phyloP scores from a whole-genome alignment of 805 yeast species.

The Starmerella bombi region DNA sequence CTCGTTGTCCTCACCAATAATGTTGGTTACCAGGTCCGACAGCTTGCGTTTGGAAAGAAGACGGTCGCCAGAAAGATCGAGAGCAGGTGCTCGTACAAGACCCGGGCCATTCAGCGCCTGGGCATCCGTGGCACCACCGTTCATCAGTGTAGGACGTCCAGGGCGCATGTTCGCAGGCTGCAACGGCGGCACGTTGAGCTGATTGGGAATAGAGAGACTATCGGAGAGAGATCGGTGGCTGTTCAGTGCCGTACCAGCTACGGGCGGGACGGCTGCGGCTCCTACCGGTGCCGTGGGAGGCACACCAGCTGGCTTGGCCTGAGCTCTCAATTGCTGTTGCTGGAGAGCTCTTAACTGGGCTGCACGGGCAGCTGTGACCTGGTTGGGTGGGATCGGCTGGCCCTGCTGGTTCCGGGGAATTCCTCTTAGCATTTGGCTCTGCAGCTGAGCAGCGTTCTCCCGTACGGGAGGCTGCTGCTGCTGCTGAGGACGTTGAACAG shows the following conservation, averaged over 20 bases:
- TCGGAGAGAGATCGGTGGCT: slow-evolving; percentile 6
- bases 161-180: slow-evolving; percentile 52
- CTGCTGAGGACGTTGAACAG: background rate
- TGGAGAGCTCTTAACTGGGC: slow-evolving; percentile 15
- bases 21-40: slow-evolving; percentile 70
- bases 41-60: slow-evolving; percentile 82
- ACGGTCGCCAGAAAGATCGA: slow-evolving; percentile 54
- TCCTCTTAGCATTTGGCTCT: slow-evolving; percentile 15
- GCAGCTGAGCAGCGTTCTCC: slow-evolving; percentile 12
- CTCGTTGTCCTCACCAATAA: slow-evolving; percentile 65
- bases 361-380: slow-evolving; percentile 11
- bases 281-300: background rate
- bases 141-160: slow-evolving; percentile 56
- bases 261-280: slow-evolving; percentile 1
- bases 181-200: slow-evolving; percentile 52
- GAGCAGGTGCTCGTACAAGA: slow-evolving; percentile 64
- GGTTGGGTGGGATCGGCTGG: slow-evolving; percentile 11
- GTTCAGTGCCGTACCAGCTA: background rate
- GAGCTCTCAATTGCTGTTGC: slow-evolving; percentile 1
- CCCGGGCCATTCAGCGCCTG: slow-evolving; percentile 58
- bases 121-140: slow-evolving; percentile 47
- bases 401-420: slow-evolving; percentile 15
- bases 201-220: slow-evolving; percentile 42
- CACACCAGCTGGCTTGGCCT: background rate
- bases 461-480: slow-evolving; percentile 3